These are phyloP conservation scores for Parasarocladium wereldwijsianum DNA, from an alignment of 2,329 filamentous ascomycete genomes.

Conservation along the genomic window DNA sequence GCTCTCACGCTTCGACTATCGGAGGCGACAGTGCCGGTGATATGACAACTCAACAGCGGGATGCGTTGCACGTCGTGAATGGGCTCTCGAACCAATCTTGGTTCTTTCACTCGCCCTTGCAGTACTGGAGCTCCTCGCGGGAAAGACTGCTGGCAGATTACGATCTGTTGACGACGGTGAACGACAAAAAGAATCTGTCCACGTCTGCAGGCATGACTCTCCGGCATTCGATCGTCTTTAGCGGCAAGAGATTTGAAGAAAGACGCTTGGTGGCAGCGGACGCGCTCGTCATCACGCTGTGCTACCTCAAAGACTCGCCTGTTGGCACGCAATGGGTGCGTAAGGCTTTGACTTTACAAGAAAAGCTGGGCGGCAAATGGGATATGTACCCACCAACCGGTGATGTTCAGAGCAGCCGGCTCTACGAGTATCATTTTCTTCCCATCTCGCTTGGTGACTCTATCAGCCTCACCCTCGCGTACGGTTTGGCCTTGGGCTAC, in stretches of 20 bases:
- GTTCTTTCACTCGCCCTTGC: constrained; percentile 71
- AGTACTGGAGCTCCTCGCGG: constrained; percentile 63
- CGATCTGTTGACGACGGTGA: constrained; percentile 55
- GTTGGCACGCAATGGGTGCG: constrained; percentile 52
- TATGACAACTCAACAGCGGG: constrained; percentile 30
- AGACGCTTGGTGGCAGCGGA: constrained; percentile 56
- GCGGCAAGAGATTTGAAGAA: constrained; percentile 62
- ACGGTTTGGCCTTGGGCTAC: constrained; percentile 48
- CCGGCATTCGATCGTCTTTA: constrained; percentile 66
- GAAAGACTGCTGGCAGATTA: constrained; percentile 41
- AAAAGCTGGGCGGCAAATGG: constrained; percentile 38
- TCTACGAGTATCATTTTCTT: constrained; percentile 68
- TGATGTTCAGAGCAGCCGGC: constrained; percentile 35
- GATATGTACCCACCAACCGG: constrained; percentile 49
- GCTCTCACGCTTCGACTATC: constrained; percentile 9
- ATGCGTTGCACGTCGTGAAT: constrained; percentile 43
- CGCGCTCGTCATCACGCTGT: constrained; percentile 62
- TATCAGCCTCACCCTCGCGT: constrained; percentile 47
- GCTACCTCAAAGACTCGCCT: constrained; percentile 51
- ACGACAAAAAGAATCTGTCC: constrained; percentile 42
- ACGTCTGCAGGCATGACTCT: constrained; percentile 61
- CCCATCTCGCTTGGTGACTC: constrained; percentile 57
- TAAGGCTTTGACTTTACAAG: constrained; percentile 37
- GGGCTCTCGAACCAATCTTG: constrained; percentile 48
- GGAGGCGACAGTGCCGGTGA: constrained; percentile 15